phyloP scores from a whole-genome alignment of 2,329 filamentous ascomycete genomes.

The Fusarium ambrosium region DNA sequence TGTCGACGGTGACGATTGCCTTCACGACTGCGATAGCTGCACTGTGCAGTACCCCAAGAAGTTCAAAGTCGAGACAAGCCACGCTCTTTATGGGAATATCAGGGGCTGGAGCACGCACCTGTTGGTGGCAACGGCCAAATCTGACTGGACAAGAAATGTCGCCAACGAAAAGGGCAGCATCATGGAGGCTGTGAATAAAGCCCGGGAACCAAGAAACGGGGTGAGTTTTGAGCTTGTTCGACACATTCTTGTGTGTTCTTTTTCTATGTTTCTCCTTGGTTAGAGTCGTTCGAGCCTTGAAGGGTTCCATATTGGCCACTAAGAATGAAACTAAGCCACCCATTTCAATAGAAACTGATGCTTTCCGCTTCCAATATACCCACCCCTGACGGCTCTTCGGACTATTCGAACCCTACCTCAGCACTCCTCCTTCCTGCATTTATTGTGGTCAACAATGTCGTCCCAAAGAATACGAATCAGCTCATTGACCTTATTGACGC shows the following conservation, averaged over 20 bases:
- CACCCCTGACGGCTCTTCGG: neutral
- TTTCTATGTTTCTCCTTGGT: neutral
- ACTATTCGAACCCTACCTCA: neutral
- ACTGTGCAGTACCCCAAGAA: neutral
- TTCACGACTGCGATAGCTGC: neutral
- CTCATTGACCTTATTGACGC: neutral
- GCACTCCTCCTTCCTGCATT: neutral
- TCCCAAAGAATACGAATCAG: neutral
- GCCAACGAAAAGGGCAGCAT: neutral
- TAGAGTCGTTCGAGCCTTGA: neutral
- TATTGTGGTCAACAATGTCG: neutral
- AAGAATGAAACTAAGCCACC: neutral
- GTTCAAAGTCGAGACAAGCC: neutral
- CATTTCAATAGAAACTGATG: neutral
- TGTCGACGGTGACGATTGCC: neutral
- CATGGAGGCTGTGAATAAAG: neutral
- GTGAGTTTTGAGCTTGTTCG: neutral
- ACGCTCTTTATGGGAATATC: neutral
- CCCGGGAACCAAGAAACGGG: neutral
- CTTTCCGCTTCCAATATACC: neutral
- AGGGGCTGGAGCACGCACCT: neutral
- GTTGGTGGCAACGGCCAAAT: neutral
- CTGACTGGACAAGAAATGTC: neutral
- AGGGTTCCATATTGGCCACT: fast-evolving
- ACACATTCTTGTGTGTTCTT: too few species aligned